A percentile compares a stretch with the other conserved stretches of the same genome.
These are phyloP conservation scores for Kodamaea kakaduensis DNA, from an alignment of 805 yeast genomes.

Conservation along the genomic window DNA sequence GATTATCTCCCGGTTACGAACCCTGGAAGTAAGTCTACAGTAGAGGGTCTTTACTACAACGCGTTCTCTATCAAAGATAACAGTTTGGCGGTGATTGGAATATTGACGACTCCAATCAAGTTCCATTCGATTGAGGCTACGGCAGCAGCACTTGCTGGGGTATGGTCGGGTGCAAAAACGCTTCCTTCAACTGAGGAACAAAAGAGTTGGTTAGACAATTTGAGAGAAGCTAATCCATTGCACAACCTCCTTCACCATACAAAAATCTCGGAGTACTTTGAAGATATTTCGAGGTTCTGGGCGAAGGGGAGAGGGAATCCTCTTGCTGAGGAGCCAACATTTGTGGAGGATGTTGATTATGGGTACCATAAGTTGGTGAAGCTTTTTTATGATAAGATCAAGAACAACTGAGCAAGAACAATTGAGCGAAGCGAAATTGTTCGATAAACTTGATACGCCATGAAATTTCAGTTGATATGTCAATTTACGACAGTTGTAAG, in stretches of 20 bases:
- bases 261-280: constrained; percentile 10
- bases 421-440: too few relatives aligned
- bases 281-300: constrained; percentile 7
- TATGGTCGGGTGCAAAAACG: constrained; percentile 41
- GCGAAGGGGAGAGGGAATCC: constrained; percentile 10
- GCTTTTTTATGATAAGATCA: constrained; percentile 6
- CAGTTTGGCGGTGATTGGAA: constrained; percentile 39
- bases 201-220: constrained; percentile 26
- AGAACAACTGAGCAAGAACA: too few relatives aligned
- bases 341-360: constrained; percentile 3
- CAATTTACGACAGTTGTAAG: too few relatives aligned
- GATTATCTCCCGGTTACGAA: constrained; percentile 21
- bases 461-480: too few relatives aligned
- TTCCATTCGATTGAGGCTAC: constrained; percentile 49
- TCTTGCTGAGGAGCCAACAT: constrained; percentile 1
- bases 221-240: constrained; percentile 8
- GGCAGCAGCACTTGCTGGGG: constrained; percentile 57
- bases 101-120: constrained; percentile 39
- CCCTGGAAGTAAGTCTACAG: constrained; percentile 17
- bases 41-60: constrained; percentile 14
- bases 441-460: too few relatives aligned
- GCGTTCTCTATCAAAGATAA: constrained; percentile 43
- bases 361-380: constrained; percentile 8
- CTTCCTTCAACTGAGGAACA: constrained; percentile 43
- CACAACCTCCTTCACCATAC: constrained; percentile 6